Evolutionary conservation across 345 rosid species (phyloP).

Genomic region (Salix arbutifolia): DNA sequence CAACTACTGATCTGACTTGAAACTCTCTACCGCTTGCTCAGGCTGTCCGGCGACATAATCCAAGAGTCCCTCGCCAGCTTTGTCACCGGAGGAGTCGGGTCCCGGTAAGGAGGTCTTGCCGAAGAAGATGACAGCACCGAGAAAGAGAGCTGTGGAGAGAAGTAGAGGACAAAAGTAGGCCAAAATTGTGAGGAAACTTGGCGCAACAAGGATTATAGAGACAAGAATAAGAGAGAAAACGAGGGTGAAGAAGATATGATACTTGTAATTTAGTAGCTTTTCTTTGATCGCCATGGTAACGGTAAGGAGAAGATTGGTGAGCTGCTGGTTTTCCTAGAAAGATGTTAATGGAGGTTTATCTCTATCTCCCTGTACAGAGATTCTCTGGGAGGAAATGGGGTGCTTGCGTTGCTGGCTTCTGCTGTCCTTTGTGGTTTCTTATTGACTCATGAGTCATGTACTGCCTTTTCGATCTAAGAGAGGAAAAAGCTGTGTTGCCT

Average conservation of each 20-base stretch:
- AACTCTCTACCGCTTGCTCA: slow-evolving; percentile 24
- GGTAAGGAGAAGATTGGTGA: not conserved
- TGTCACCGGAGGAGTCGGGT: slow-evolving; percentile 35
- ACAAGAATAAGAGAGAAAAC: slow-evolving; percentile 21
- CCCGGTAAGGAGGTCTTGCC: slow-evolving; percentile 42
- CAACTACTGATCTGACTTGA: slow-evolving; percentile 11
- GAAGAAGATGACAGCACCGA: slow-evolving; percentile 61
- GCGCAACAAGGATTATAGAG: slow-evolving; percentile 48
- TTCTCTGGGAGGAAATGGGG: slow-evolving; percentile 16
- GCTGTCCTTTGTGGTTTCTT: no score
- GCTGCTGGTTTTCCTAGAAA: not conserved
- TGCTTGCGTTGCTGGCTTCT: not conserved
- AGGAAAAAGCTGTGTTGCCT: not conserved
- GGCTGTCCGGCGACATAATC: slow-evolving; percentile 79
- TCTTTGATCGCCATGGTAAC: slow-evolving; percentile 57
- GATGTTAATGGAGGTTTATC: not conserved
- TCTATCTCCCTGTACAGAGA: slow-evolving; percentile 17
- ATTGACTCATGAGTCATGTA: no score
- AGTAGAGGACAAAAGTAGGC: slow-evolving; percentile 90
- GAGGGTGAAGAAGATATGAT: slow-evolving; percentile 43
- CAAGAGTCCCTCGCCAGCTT: slow-evolving; percentile 59
- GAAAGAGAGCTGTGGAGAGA: slow-evolving; percentile 85
- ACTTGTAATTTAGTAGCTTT: slow-evolving; percentile 53
- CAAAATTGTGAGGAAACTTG: slow-evolving; percentile 63
- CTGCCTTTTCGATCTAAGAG: not conserved